Evolutionary conservation across 345 rosid species (phyloP).

Genomic region (Salix viminalis): DNA sequence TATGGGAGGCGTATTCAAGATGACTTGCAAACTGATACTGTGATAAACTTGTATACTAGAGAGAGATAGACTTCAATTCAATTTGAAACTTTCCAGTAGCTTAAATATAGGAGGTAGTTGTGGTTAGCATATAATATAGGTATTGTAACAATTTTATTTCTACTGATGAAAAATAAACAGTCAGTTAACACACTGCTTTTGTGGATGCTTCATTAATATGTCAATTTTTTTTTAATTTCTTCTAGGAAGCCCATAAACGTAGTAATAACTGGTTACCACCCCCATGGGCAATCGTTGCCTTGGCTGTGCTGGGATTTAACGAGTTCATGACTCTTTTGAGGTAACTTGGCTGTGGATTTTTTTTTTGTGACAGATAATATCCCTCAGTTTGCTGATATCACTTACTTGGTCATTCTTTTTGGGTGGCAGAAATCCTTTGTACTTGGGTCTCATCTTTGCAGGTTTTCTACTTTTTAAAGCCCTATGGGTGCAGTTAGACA

Average conservation of each 20-base stretch:
- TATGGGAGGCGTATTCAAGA: too few relatives aligned
- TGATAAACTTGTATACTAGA: too few relatives aligned
- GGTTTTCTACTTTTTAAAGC: constrained; percentile 74
- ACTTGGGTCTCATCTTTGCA: constrained; percentile 62
- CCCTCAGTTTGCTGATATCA: constrained; percentile 8
- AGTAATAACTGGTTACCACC: constrained; percentile 98
- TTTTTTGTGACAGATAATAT: not conserved
- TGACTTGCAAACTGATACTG: too few relatives aligned
- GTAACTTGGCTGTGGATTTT: constrained; percentile 29
- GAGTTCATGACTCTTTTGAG: constrained; percentile 98
- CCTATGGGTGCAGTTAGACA: constrained; percentile 89
- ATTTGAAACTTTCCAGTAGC: too few relatives aligned
- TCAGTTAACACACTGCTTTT: not conserved
- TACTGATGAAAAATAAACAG: too few relatives aligned
- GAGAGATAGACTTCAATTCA: too few relatives aligned
- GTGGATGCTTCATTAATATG: not conserved
- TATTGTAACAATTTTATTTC: too few relatives aligned
- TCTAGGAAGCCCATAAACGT: constrained; percentile 91
- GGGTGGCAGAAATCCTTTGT: constrained; percentile 82
- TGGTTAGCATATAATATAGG: too few relatives aligned
- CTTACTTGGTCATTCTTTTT: constrained; percentile 10
- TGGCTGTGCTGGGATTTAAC: constrained; percentile 84
- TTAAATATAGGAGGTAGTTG: too few relatives aligned
- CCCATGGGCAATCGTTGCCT: constrained; percentile 95
- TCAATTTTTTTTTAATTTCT: not conserved